Evolutionary conservation across 2,329 filamentous ascomycete species (phyloP), one percentile per base, ranked within the genome.

Genomic region (Ceratocystis variospora): DNA sequence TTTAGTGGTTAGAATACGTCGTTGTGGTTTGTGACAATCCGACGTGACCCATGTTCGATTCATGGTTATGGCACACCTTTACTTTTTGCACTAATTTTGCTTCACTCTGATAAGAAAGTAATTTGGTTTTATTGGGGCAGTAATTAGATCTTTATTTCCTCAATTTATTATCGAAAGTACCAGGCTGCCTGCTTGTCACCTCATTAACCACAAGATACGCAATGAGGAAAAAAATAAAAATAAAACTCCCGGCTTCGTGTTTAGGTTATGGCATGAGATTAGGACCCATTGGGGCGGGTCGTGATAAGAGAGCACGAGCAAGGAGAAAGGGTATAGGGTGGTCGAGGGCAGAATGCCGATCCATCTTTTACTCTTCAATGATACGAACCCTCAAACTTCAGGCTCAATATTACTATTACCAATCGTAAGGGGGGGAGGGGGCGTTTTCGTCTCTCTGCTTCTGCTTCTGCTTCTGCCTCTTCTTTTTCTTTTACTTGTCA

Each of bases 1-100:
- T 65, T 65, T 65, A 65, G 55, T 65, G 65, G 59, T 66, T 66
- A 59, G 61, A 66, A 63, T 66, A 62, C 61, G 57, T 53, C 65
- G 61, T 63, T 66, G 61, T 66, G 64, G 64, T 12, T 31, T 33
- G 10, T 62, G 2, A 8, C 48, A 37, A 62, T 48, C 64, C 57
- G 55, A 61, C 53, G 57, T 61, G 57, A 62, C 46, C 55, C 64
- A 66, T 66, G 64, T 66, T 65, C 64, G 64, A 63, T 66, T 63
- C 65, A 66, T 66, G 61, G 59, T 63, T 66, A 66, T 63, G 61
- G 64, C 61, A 66, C 46, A 28, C 45, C 19, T 62, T 3, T 5
- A 28, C 62, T 66, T 46, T 37, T 10, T 33, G 31, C 31, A 41
- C 12, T 61, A 41, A 5, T 50, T 25, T 10, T 65, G 48, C 41